Conservation (phyloP, 805 yeast genomes). For the Saccharomycopsis capsularis region DNA sequence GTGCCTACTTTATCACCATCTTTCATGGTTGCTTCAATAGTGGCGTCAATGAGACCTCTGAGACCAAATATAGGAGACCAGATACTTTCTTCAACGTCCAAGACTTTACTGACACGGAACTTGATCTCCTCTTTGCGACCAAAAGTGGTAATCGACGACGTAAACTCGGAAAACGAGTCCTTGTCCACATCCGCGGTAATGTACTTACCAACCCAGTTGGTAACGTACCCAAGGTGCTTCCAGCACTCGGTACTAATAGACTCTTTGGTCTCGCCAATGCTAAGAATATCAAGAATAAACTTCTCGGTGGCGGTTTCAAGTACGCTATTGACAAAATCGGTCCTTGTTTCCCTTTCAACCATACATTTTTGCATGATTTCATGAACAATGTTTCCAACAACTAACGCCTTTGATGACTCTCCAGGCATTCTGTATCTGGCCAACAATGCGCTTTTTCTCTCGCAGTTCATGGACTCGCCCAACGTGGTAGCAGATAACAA, state of each 20-base stretch:
- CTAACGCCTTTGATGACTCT: constrained; percentile 53
- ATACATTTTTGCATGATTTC: constrained; percentile 52
- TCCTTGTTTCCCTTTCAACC: constrained; percentile 23
- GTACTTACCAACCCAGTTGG: constrained; percentile 46
- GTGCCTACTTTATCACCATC: constrained; percentile 33
- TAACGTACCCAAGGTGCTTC: constrained; percentile 45
- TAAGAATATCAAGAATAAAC: constrained; percentile 44
- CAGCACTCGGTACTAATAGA: constrained; percentile 38
- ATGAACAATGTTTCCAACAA: constrained; percentile 82
- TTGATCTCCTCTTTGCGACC: constrained; percentile 26
- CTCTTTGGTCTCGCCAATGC: constrained; percentile 45
- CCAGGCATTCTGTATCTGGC: constrained; percentile 55
- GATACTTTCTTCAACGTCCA: constrained; percentile 85
- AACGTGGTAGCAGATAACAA: constrained; percentile 76
- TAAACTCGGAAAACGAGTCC: too few relatives aligned
- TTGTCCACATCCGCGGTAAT: constrained; percentile 29
- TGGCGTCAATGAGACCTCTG: constrained; percentile 85
- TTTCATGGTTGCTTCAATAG: constrained; percentile 53
- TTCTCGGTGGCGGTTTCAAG: constrained; percentile 37
- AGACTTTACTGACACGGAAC: constrained; percentile 52
- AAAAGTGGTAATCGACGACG: constrained; percentile 5
- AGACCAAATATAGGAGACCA: constrained; percentile 90
- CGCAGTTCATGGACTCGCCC: constrained; percentile 69
- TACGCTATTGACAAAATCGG: constrained; percentile 27
- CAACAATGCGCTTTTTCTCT: constrained; percentile 59